A percentile compares a stretch with the other conserved stretches of the same genome.
Conservation (phyloP, 805 yeast species). For the Lipomyces mesembrius region DNA sequence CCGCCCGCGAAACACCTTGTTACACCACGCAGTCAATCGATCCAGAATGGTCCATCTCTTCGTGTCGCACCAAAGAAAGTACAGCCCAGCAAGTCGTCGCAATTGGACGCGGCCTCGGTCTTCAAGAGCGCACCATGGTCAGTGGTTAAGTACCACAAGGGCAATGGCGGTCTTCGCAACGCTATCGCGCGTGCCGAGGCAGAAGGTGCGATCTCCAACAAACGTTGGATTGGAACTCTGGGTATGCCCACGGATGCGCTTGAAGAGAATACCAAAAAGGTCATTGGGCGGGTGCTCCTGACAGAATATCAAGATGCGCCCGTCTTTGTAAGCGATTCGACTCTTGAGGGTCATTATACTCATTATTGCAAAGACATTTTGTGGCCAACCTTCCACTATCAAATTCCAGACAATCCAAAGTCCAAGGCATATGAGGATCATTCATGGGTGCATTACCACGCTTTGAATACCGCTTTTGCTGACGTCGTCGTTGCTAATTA, state of each 20-base stretch:
- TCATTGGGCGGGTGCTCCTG: constrained; percentile 53
- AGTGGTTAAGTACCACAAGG: constrained; percentile 68
- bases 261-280: constrained; percentile 58
- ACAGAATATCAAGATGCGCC: constrained; percentile 62
- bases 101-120: constrained; percentile 19
- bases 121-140: constrained; percentile 59
- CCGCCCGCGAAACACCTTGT: constrained; percentile 38
- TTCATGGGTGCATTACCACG: constrained; percentile 84
- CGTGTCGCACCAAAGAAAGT: constrained; percentile 21
- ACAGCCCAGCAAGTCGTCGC: constrained; percentile 12
- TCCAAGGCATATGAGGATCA: constrained; percentile 94
- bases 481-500: constrained; percentile 70
- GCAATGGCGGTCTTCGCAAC: constrained; percentile 87
- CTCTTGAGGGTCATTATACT: constrained; percentile 87
- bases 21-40: constrained; percentile 20
- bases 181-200: constrained; percentile 68
- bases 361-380: constrained; percentile 91
- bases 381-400: constrained; percentile 95
- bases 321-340: constrained; percentile 74
- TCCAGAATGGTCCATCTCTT: constrained; percentile 24
- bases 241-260: constrained; percentile 90
- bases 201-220: constrained; percentile 45
- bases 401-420: constrained; percentile 92
- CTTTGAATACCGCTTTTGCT: constrained; percentile 78
- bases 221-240: constrained; percentile 85